These are phyloP conservation scores for Colletotrichum spaethianum DNA, from an alignment of 2,329 filamentous ascomycete genomes.

Conservation along the genomic window DNA sequence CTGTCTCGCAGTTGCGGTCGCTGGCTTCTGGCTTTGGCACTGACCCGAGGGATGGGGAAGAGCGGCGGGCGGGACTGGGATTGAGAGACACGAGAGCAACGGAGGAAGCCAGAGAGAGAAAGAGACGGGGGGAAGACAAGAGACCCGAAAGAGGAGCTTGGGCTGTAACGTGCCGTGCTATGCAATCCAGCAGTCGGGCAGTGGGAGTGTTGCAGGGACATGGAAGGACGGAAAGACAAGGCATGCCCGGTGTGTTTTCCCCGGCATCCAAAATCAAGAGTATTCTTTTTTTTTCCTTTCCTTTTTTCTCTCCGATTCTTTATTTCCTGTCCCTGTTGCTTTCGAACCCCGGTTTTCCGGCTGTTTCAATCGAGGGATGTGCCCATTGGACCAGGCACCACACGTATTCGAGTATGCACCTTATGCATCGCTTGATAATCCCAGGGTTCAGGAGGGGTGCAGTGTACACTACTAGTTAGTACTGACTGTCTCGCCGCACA, in stretches of 20 bases:
- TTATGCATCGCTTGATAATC: neutral
- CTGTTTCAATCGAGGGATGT: neutral
- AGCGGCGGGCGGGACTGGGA: neutral
- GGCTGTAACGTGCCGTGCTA: neutral
- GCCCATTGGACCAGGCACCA: neutral
- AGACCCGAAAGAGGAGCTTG: constrained; percentile 16
- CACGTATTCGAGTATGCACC: neutral
- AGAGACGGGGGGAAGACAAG: neutral
- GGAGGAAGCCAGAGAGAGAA: neutral
- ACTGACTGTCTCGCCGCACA: neutral
- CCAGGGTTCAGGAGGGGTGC: neutral
- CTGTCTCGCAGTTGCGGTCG: neutral
- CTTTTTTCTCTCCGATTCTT: neutral
- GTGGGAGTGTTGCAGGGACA: neutral
- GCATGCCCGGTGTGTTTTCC: neutral
- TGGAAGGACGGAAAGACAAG: neutral
- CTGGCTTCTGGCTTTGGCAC: neutral
- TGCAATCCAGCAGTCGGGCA: neutral
- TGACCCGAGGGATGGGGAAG: constrained; percentile 1
- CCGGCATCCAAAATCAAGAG: neutral
- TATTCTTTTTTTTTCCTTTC: neutral
- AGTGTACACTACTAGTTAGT: neutral
- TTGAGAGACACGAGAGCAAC: neutral
- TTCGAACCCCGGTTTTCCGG: neutral
- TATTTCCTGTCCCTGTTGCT: no score